Evolutionary conservation across 1,284 basidiomycete species (phyloP), one percentile per base, ranked within the genome.

Genomic region (Puccinia brachypodii): DNA sequence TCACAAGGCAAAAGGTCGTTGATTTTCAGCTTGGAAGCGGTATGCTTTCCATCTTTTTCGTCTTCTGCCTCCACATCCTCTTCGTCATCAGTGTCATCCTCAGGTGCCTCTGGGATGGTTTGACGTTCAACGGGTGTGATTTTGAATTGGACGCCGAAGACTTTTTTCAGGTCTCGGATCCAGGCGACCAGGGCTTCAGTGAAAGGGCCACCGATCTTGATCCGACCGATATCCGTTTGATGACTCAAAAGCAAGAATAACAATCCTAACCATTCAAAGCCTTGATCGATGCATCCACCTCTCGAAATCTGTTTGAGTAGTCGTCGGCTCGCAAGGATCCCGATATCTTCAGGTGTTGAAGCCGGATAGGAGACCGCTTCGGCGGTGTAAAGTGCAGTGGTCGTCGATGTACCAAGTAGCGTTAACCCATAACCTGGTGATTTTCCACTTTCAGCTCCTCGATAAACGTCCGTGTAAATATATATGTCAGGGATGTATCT

Each of bases 401-500:
- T 98, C 0, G 96, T 98, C 0, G 94, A 94, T 85, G 96, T 94
- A 0, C 96, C 92, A 14, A 99, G 89, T 7, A 99, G 89, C 40
- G 92, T 95, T 22, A 99, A 88, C 0, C 94, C 96, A 87, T 96
- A 99, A 0, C 97, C 97, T 1, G 97, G 97, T 0, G 96, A 98
- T 88, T 95, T 97, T 87, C 97, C 97, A 83, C 94, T 94, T 83
- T 99, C 97, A 33, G 95, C 94, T 11, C 96, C 96, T 86, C 97
- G 95, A 88, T 98, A 99, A 16, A 98, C 95, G 85, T 99, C 97
- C 0, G 97, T 97, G 86, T 98, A 97, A 38, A 99, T 90, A 87
- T 99, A 98, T 40, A 98, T 94, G 86, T 99, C 97, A 36, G 96
- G 96, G 83, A 99, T 97, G 87, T 94, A 98, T 3, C 96, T 92